Evolutionary conservation across 73 alveolate genomes (phyloP), one percentile per base, ranked within the genome.

Genomic region (Paramecium biaurelia): DNA sequence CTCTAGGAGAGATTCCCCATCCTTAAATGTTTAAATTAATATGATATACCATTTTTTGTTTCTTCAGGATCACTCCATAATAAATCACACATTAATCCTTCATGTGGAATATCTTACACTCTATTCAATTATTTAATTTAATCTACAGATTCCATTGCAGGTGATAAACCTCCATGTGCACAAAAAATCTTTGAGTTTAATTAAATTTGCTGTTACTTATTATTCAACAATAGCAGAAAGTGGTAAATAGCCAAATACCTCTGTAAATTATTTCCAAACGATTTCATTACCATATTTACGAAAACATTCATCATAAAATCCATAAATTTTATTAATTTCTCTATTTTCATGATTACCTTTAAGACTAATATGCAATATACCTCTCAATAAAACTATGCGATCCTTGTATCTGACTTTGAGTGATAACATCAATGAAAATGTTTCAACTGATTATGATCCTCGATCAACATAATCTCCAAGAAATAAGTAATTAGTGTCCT

Each of bases 11-110:
- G n/a, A 86, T 37, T 14, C 95, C 96, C 93, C 94, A 94, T 35
- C 97, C 82, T 53, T n/a, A 53, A n/a, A 4, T 24, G 43, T 24
- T 26, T 63, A 63, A 58, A 18, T 15, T 24, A 32, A 32, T 32
- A 7, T 24, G 26, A 23, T 11, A 53, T 63, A 63, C 84, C 97
- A 43, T 76, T 70, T 70, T 82, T 89, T 45, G 57, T 57, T 45
- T 98, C 99, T 85, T 96, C 99, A 1, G 99, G 99, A 32, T 95
- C 98, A 26, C 99, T 93, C 98, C 99, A 95, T 24, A 98, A 92
- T 82, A 98, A 76, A 89, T 96, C 99, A 32, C 99, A 96, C 97
- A 95, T 97, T 12, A 98, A 97, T 26, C 99, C 99, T 85, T 95
- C 97, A 30, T 96, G 97, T n/a, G 99, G 99, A 56, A 96, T 96